Base-by-base conservation (phyloP, 2,329 filamentous ascomycete species). In the Chrysosporium keratinophilum region DNA sequence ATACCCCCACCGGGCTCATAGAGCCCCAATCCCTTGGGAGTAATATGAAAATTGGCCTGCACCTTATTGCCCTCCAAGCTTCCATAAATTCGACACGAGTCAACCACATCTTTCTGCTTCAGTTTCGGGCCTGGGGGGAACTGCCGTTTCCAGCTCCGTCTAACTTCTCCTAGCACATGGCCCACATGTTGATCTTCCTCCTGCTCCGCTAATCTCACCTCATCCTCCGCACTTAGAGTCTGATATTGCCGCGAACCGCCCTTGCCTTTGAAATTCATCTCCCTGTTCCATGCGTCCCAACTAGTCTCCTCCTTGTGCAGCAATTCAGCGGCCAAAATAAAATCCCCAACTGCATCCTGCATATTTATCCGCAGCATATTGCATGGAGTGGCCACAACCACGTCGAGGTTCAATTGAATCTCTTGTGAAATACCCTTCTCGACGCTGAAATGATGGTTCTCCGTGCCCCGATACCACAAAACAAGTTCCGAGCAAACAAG, bases 1-100 rank as follows among this genome's bases (percentile, higher is more conserved):
- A 97, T 73, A 74, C 97, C 90, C 57, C 77, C 75, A 39, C 84
- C 87, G 60, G 82, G 77, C 66, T 90, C 88, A 70, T 81, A 80
- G 70, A 98, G 98, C n/a, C 93, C 93, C 69, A 97, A 91, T 0
- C 93, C 93, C 57, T 89, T 76, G 2, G 93, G 93, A 1, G 93
- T 98, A 64, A 98, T 93, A 68, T 98, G 93, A 67, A 98, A 97
- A 69, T 98, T 91, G 3, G 91, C 93, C 71, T 96, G 91, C 43
- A 98, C 93, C 73, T 94, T 95, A 71, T 98, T 98, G 61, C 94
- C 79, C 61, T 95, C 86, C 68, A 98, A 70, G 63, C 82, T 94
- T 34, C 93, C 93, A 69, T 82, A 98, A 58, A 98, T 82, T 46
- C 93, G 82, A 69, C 93, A 98, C 58, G 86, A 85, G 68, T 95